A percentile compares a stretch with the other conserved stretches of the same genome.
Evolutionary conservation across 495 filamentous ascomycete genomes (phyloP).

Genomic region (Aspergillus haitiensis): DNA sequence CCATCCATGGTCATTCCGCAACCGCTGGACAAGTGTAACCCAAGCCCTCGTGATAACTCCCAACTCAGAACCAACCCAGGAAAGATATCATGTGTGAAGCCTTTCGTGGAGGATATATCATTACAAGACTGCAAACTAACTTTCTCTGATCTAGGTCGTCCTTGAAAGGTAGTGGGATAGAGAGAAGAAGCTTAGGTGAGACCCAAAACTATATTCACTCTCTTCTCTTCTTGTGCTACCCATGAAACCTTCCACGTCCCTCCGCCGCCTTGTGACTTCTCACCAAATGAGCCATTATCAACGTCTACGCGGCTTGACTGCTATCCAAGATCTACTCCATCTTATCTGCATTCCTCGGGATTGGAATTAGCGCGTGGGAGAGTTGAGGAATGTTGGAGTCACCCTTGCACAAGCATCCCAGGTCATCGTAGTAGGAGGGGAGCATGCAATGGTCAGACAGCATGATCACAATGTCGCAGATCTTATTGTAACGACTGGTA

Average conservation of each 20-base stretch:
- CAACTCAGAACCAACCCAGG: not conserved
- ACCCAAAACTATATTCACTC: not conserved
- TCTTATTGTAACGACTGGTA: not conserved
- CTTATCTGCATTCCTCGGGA: not conserved
- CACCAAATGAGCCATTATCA: constrained; percentile 13
- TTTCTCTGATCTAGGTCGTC: not conserved
- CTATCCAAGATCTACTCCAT: constrained; percentile 8
- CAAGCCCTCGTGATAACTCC: constrained; percentile 21
- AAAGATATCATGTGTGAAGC: constrained; percentile 3
- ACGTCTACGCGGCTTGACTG: not conserved
- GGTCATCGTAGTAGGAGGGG: constrained; percentile 8
- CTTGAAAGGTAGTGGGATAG: not conserved
- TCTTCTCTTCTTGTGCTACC: not conserved
- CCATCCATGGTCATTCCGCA: constrained; percentile 21
- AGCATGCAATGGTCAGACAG: constrained; percentile 22
- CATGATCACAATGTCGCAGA: constrained; percentile 20
- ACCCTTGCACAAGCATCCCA: constrained; percentile 12
- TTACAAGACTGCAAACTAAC: not conserved
- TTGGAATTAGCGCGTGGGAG: not conserved
- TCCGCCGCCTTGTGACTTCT: constrained; percentile 2
- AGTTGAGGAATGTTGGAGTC: constrained; percentile 12
- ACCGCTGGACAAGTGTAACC: constrained; percentile 21
- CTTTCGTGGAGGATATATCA: not conserved
- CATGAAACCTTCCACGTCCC: not conserved
- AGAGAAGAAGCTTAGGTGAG: not conserved